phyloP scores from a whole-genome alignment of 805 yeast genomes.

The Pichia paraexigua region DNA sequence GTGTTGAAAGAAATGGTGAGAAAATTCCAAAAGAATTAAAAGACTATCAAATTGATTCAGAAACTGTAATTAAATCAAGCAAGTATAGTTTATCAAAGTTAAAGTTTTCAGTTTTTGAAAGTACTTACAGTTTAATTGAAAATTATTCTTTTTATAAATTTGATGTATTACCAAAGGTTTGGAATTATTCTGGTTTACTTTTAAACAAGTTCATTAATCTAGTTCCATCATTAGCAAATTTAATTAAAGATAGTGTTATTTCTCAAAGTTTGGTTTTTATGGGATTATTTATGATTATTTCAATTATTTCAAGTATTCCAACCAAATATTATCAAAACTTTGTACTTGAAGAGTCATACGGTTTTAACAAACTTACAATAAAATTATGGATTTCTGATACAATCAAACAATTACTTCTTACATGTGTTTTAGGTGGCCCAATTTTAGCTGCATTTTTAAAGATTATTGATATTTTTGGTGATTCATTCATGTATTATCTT shows the following conservation, averaged over 20 bases:
- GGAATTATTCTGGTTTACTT: conserved; percentile 32
- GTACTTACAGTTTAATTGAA: conserved; percentile 43
- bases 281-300: conserved; percentile 39
- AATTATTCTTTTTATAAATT: conserved; percentile 50
- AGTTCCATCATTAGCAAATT: conserved; percentile 14
- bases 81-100: conserved; percentile 75
- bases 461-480: conserved; percentile 74
- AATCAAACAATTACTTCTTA: conserved; percentile 50
- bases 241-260: conserved; percentile 43
- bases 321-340: conserved; percentile 68
- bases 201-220: conserved; percentile 14
- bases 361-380: conserved; percentile 82
- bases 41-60: conserved; percentile 46
- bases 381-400: conserved; percentile 67
- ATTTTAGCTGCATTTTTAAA: conserved; percentile 67
- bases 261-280: conserved; percentile 66
- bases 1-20: conserved; percentile 37
- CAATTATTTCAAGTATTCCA: conserved; percentile 57
- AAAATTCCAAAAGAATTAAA: conserved; percentile 63
- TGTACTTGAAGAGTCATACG: conserved; percentile 85
- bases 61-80: conserved; percentile 70
- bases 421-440: conserved; percentile 60
- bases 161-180: conserved; percentile 57
- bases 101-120: conserved; percentile 51
- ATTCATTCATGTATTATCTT: conserved; percentile 71